Evolutionary conservation across 768 basidiomycete species (phyloP), one percentile per base, ranked within the genome.

Genomic region (Cystobasidium ongulense): DNA sequence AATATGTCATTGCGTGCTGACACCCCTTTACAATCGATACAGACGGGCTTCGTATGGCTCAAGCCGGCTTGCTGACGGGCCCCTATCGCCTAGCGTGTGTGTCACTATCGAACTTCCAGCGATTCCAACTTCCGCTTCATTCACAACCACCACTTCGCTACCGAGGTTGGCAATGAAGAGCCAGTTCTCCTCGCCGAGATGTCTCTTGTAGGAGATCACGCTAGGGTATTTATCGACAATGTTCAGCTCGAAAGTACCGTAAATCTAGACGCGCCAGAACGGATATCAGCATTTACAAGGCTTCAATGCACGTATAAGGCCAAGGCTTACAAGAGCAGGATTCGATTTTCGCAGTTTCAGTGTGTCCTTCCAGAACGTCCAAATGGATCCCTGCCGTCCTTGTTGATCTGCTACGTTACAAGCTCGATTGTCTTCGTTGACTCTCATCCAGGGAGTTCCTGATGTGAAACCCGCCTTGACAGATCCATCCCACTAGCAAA

Each of bases 381-480:
- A 82, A 1, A 88, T 87, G 77, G 87, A 88, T 27, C 81, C 75
- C 0, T 81, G 76, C 65, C 88, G 85, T 0, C 76, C 27, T 75
- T 17, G 81, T 80, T 89, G 86, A 15, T 78, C 80, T 0, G 76
- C 82, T 18, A 82, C 87, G 76, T 78, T 78, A 39, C 73, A 63
- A 64, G 68, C 73, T 38, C 33, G 36, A 63, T 63, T 76, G 29
- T 74, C 72, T 13, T 77, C 76, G 39, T 75, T 72, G 29, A 76
- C 73, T 33, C 77, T 72, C 70, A 75, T 74, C 74, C 76, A 39
- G 78, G 89, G 86, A 1, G 76, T 82, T 1, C 85, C 86, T 1
- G 84, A 82, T 15, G 87, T 87, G 80, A 90, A 90, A 0, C 89
- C 89, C 0, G 84, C 87, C 70, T 89, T 83, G 8, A 80, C 31